Percentiles rank a stretch among this genome's conserved stretches.
Evolutionary conservation across 108 stramenopile genomes (phyloP).

Genomic region (Mediolabrus comicus): DNA sequence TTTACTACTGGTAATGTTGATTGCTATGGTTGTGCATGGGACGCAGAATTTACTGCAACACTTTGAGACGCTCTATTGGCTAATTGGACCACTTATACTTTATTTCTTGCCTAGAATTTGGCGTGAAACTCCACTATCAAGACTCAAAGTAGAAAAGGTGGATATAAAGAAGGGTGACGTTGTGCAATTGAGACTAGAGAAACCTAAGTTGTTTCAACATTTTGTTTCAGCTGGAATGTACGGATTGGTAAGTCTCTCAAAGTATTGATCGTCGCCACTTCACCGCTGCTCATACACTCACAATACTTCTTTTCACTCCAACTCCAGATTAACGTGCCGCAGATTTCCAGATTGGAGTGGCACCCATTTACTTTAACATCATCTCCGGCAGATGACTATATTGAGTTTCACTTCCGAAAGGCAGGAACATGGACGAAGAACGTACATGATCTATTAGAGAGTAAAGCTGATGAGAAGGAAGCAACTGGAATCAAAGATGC

Average conservation of each 20-base stretch:
- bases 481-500: background rate
- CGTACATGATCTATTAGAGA: constrained; percentile 8
- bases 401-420: constrained; percentile 12
- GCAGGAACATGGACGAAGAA: constrained; percentile 9
- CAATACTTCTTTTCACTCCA: too few species aligned
- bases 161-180: constrained; percentile 9
- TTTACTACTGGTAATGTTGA: constrained; percentile 11
- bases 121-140: constrained; percentile 11
- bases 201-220: background rate
- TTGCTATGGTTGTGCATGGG: constrained; percentile 15
- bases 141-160: background rate
- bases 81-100: constrained; percentile 7
- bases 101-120: constrained; percentile 8
- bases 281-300: too few species aligned
- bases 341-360: constrained; percentile 12
- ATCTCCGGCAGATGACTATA: constrained; percentile 5
- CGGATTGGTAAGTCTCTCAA: too few species aligned
- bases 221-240: constrained; percentile 17
- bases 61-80: constrained; percentile 17
- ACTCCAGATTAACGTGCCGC: constrained; percentile 6
- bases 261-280: too few species aligned
- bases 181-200: background rate
- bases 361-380: constrained; percentile 30
- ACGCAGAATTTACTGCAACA: constrained; percentile 12
- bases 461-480: background rate